These are phyloP conservation scores for Bonia amplexicaulis DNA, from an alignment of 176 grass and related monocot species.

Conservation along the genomic window DNA sequence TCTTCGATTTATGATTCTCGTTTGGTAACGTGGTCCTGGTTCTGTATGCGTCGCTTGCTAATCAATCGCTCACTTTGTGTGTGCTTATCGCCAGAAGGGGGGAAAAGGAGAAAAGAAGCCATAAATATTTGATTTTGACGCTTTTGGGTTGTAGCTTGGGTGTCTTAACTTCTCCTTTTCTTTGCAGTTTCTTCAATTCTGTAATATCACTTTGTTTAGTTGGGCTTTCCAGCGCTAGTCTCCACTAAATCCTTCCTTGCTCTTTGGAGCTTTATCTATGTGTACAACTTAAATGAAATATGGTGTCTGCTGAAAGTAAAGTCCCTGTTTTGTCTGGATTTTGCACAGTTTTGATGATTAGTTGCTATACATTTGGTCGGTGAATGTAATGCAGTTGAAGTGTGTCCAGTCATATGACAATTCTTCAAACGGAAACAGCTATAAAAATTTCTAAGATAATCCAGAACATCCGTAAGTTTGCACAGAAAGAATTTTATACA, in stretches of 20 bases:
- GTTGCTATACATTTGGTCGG: not conserved
- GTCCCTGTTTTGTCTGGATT: not conserved
- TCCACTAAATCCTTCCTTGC: not conserved
- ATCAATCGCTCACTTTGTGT: slow-evolving; percentile 23
- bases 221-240: not conserved
- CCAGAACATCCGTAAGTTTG: not conserved
- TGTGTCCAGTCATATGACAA: not conserved
- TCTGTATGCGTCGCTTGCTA: slow-evolving; percentile 21
- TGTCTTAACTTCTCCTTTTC: slow-evolving; percentile 36
- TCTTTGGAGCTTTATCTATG: not conserved
- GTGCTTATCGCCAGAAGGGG: slow-evolving; percentile 34
- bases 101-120: slow-evolving; percentile 15
- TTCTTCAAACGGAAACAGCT: not conserved
- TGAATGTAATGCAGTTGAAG: slow-evolving; percentile 3
- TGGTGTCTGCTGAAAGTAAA: not conserved
- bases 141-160: slow-evolving; percentile 41
- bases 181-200: slow-evolving; percentile 7
- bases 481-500: not conserved
- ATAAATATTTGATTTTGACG: slow-evolving; percentile 34
- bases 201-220: not conserved
- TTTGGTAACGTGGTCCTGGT: slow-evolving; percentile 24
- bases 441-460: not conserved
- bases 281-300: not conserved
- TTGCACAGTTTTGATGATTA: not conserved
- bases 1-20: not conserved